These are phyloP conservation scores for Trichosporon faecale DNA, from an alignment of 1,284 basidiomycete genomes.

Conservation along the genomic window DNA sequence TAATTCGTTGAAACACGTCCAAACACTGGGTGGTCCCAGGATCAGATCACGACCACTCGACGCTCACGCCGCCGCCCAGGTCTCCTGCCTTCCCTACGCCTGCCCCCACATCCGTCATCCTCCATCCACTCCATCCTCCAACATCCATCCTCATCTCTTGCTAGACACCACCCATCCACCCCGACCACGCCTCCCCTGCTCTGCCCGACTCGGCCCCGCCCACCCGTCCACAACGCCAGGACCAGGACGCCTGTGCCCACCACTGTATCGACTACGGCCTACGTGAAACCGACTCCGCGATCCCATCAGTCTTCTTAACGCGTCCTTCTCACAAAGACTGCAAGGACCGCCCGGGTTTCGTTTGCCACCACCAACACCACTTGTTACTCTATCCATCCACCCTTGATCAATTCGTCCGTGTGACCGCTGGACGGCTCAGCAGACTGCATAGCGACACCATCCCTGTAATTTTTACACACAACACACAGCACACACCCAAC, in stretches of 20 bases:
- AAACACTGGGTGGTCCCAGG: constrained; percentile 9
- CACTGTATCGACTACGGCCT: constrained; percentile 11
- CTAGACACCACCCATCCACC: neutral
- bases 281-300: constrained; percentile 8
- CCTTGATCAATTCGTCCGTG: neutral
- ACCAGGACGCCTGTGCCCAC: constrained; percentile 1
- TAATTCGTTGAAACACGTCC: neutral
- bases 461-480: neutral
- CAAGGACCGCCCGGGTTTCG: neutral
- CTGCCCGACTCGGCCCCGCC: neutral
- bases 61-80: neutral
- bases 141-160: constrained; percentile 8
- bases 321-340: neutral
- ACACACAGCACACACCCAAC: neutral
- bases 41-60: neutral
- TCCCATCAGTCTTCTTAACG: neutral
- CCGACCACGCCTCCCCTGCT: neutral
- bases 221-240: neutral
- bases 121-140: neutral
- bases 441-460: constrained; percentile 3
- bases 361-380: neutral
- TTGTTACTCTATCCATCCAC: neutral
- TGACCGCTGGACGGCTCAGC: constrained; percentile 8
- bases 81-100: neutral
- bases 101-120: constrained; percentile 10